Evolutionary conservation across 495 filamentous ascomycete genomes (phyloP).

Genomic region (Podospora comata): DNA sequence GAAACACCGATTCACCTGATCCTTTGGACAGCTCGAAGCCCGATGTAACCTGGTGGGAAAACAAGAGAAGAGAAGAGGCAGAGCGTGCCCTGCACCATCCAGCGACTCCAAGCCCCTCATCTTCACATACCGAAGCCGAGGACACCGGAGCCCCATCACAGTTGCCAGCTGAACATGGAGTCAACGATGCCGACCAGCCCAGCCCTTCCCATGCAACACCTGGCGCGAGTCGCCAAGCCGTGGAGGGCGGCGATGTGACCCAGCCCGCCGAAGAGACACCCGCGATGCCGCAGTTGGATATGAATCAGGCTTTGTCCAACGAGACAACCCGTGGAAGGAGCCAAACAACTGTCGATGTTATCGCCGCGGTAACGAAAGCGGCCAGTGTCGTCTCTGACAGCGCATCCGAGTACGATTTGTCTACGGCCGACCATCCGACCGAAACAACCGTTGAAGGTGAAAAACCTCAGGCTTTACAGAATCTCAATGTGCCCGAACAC

Average conservation of each 20-base stretch:
- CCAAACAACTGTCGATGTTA: not conserved
- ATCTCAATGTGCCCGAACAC: not conserved
- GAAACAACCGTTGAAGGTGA: not conserved
- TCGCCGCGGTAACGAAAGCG: no score
- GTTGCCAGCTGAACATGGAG: no score
- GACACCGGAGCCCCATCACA: no score
- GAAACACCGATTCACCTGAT: not conserved
- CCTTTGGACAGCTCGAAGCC: not conserved
- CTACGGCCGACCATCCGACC: not conserved
- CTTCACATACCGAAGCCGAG: no score
- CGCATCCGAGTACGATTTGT: not conserved
- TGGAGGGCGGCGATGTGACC: not conserved
- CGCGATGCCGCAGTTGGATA: not conserved
- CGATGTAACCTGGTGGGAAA: constrained; percentile 7
- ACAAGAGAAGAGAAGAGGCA: constrained; percentile 6
- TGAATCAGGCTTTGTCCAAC: not conserved
- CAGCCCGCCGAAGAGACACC: not conserved
- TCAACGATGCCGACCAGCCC: no score
- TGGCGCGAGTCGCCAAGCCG: not conserved
- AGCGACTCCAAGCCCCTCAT: no score
- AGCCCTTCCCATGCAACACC: not conserved
- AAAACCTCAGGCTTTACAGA: not conserved
- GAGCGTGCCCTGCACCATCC: no score
- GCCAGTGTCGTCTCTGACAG: not conserved
- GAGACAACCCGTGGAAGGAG: not conserved